Base-by-base conservation (phyloP, 1,139 yeast species). In the Nakaseomyces kungkrabaensis region DNA sequence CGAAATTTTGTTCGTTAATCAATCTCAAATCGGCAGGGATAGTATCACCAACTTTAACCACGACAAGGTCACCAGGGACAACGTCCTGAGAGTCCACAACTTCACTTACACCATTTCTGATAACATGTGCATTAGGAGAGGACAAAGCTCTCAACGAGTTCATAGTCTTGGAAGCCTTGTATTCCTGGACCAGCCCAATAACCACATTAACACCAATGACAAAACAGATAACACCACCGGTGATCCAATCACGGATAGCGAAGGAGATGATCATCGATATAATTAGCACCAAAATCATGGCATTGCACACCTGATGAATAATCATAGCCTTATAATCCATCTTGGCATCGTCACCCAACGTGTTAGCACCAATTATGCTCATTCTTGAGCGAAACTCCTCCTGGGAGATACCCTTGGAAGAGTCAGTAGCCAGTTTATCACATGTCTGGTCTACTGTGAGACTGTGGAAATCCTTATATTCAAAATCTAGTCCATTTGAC, bases 11-110 rank as follows among this genome's bases (percentile, higher is more conserved):
- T 1, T 92, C 79, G 51, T 82, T 82, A 4, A 82, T 75, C 52
- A 92, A 72, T 58, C 98, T 77, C 47, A 92, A 72, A 68, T 92
- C 98, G 0, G 98, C 98, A 1, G 98, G 98, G 47, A 92, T 81
- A 52, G 96, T 77, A 68, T 92, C 98, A 58, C 98, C 98, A 49
- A 89, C 95, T 45, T 82, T 70, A 59, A 92, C 85, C 59, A 82
- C 82, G 46, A 92, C 94, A 62, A 94, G 70, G 66, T 92, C 98
- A 49, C 98, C 98, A 1, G 97, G 97, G n/a, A 92, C 98, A 54
- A 92, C 77, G 46, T 79, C 78, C 6, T 88, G 77, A 0, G 98
- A 97, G 56, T 86, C 72, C 1, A 88, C 88, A 6, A 81, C 78
- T 46, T 82, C 81, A 11, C 85, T 77, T 51, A 77, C 75, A 17